These are phyloP conservation scores for Aspergillus terreus DNA, from an alignment of 2,329 filamentous ascomycete species.

Conservation along the genomic window DNA sequence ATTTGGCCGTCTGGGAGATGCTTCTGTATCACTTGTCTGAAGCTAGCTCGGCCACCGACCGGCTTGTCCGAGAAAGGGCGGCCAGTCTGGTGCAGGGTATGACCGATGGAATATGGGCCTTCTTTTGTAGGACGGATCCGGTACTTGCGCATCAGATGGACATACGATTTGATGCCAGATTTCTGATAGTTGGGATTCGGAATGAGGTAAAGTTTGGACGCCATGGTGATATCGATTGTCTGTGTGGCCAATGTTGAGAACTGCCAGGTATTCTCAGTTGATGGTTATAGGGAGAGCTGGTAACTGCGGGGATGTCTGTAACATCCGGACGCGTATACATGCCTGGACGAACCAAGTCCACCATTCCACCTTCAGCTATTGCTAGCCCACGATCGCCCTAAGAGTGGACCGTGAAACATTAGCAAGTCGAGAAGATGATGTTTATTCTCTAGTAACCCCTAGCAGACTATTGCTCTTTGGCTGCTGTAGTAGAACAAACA, in stretches of 20 bases:
- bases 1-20: conserved; percentile 34
- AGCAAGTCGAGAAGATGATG: too few species aligned
- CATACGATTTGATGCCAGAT: conserved; percentile 62
- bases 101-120: conserved; percentile 57
- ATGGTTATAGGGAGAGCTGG: too few species aligned
- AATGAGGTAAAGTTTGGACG: conserved; percentile 48
- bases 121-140: conserved; percentile 60
- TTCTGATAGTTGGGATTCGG: conserved; percentile 58
- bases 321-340: too few species aligned
- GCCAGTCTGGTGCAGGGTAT: conserved; percentile 48
- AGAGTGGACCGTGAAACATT: background rate
- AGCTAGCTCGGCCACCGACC: conserved; percentile 48
- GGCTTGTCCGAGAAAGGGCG: conserved; percentile 44
- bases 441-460: background rate
- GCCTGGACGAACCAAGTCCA: too few species aligned
- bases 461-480: background rate
- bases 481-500: background rate
- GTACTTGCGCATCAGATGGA: conserved; percentile 59
- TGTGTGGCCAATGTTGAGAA: background rate
- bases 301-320: too few species aligned
- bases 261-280: too few species aligned
- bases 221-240: conserved; percentile 23
- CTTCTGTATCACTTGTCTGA: conserved; percentile 51
- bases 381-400: too few species aligned
- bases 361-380: too few species aligned